Evolutionary conservation across 768 basidiomycete genomes (phyloP).

Genomic region (Phanerodontia chrysosporium): DNA sequence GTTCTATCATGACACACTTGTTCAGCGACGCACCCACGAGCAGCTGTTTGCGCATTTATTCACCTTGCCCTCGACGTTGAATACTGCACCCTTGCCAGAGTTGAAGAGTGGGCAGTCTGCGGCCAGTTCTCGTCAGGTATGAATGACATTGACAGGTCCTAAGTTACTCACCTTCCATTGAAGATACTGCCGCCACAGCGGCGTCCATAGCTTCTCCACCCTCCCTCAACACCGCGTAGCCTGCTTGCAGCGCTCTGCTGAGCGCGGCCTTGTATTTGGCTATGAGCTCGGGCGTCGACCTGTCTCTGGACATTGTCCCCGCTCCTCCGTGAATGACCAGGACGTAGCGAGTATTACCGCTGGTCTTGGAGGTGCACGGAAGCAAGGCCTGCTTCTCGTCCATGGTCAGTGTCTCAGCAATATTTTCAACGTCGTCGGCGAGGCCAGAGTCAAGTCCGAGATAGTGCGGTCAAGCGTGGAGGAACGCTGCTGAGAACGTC

Average conservation of each 20-base stretch:
- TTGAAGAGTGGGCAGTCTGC: conserved; percentile 81
- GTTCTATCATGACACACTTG: conserved; percentile 41
- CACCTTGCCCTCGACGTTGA: conserved; percentile 77
- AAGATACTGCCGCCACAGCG: conserved; percentile 65
- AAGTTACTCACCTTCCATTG: conserved; percentile 60
- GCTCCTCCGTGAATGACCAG: conserved; percentile 82
- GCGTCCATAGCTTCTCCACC: conserved; percentile 86
- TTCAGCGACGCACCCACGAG: neutral
- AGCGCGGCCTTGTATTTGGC: conserved; percentile 56
- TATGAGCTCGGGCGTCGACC: conserved; percentile 57
- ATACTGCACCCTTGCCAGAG: conserved; percentile 76
- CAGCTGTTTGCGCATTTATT: conserved; percentile 4
- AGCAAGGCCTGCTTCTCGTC: conserved; percentile 18
- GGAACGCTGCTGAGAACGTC: neutral
- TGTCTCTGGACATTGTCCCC: conserved; percentile 56
- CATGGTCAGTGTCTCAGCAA: neutral
- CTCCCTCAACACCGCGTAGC: conserved; percentile 54
- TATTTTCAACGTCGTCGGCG: neutral
- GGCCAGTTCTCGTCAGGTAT: neutral
- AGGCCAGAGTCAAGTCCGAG: neutral
- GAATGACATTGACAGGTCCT: neutral
- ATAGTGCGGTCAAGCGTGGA: neutral
- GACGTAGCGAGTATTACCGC: conserved; percentile 24
- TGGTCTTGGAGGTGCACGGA: neutral
- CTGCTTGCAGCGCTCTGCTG: conserved; percentile 50